phyloP scores from a whole-genome alignment of 352 stramenopile genomes.

The Salisapilia sapeloensis region DNA sequence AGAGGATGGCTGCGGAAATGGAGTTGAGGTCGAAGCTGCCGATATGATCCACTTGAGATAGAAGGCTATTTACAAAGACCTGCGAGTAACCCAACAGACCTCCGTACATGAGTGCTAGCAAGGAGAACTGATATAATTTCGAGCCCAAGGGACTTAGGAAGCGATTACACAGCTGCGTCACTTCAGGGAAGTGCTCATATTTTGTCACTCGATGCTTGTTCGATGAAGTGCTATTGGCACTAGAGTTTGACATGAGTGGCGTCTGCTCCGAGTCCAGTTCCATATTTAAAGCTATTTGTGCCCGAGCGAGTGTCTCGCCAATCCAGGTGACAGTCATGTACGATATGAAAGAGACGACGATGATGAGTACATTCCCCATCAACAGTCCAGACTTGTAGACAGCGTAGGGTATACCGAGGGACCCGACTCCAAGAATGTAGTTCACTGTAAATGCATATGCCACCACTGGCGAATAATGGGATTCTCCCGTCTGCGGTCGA shows the following conservation, averaged over 20 bases:
- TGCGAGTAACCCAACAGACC: slow-evolving; percentile 81
- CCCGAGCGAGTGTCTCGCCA: slow-evolving; percentile 49
- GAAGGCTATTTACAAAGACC: slow-evolving; percentile 80
- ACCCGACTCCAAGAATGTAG: slow-evolving; percentile 86
- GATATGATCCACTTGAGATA: slow-evolving; percentile 46
- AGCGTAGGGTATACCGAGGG: slow-evolving; percentile 75
- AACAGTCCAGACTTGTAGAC: slow-evolving; percentile 69
- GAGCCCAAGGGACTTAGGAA: slow-evolving; percentile 49
- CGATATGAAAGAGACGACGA: slow-evolving; percentile 59
- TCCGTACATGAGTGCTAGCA: slow-evolving; percentile 82
- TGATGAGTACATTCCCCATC: slow-evolving; percentile 55
- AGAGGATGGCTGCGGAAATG: slow-evolving; percentile 43
- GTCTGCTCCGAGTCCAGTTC: slow-evolving; percentile 16
- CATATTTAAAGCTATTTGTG: slow-evolving; percentile 21
- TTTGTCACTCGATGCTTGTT: slow-evolving; percentile 4
- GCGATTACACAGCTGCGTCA: slow-evolving; percentile 59
- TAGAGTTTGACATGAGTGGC: no score
- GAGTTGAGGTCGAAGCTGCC: slow-evolving; percentile 28
- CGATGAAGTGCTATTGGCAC: slow-evolving; percentile 3
- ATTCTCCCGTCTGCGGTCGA: background rate
- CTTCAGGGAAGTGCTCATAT: slow-evolving; percentile 55
- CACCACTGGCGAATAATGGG: slow-evolving; percentile 60
- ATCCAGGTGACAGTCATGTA: slow-evolving; percentile 87
- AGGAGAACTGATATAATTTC: slow-evolving; percentile 64
- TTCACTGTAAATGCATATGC: slow-evolving; percentile 86